Base-by-base conservation (phyloP, 768 basidiomycete genomes). In the Plicaturopsis crispa region DNA sequence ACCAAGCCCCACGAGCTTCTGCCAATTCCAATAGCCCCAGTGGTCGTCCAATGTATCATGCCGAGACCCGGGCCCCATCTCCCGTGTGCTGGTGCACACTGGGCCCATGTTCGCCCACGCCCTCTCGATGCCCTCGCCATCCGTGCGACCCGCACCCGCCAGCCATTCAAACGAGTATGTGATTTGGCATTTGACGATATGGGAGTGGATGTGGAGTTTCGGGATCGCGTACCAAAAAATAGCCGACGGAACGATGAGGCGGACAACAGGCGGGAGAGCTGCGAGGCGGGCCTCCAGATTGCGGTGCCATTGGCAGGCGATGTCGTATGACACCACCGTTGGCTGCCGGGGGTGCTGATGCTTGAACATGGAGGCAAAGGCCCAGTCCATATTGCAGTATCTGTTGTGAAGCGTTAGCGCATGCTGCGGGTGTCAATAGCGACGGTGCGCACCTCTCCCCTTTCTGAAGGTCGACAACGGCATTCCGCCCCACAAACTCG, bases 121-220 rank as follows among this genome's bases (percentile, higher is more conserved):
- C 2, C 54, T 41, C 43, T 66, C 62, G 7, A 54, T 44, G 1
- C 48, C 58, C 35, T 66, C 63, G 1, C 64, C 64, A 42, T 65
- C 60, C 0, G 58, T 62, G 18, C 53, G 44, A 0, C 51, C 62
- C 12, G 52, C 49, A 12, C 56, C 52, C 5, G 14, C 39, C 12
- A 41, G 43, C 31, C 49, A 45, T 42, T 61, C 59, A 41, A 55
- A 50, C 0, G 50, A 54, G 31, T 44, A 59, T 10, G 17, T 38
- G 4, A 33, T 16, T n/a, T 53, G 52, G 36, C 60, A 59, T 11
- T 16, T n/a, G 10, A 33, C 26, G 3, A 22, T 31, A 31, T 63
- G 61, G 8, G 52, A 50, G 0, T 48, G 38, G 2, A 59, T 37
- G 32, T 62, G 60, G 21, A 62, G 56, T 38, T 61, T 61, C 1